phyloP scores from a whole-genome alignment of 176 grass and related monocot genomes.

The Phoenix roebelenii region DNA sequence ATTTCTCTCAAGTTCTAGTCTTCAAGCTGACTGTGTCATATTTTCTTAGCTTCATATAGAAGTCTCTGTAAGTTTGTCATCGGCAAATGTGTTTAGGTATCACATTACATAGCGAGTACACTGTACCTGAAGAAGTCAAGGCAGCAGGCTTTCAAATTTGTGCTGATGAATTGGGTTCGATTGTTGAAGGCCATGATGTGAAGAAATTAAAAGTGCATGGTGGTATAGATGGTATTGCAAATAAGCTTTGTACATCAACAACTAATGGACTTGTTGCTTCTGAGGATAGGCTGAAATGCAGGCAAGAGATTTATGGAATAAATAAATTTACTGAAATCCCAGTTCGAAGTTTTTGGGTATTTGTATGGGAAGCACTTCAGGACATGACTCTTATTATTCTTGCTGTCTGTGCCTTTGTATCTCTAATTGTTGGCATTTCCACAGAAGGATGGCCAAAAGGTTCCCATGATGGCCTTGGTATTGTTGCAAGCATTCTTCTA shows the following conservation, averaged over 20 bases:
- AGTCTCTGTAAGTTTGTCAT: not conserved
- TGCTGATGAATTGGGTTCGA: slow-evolving; percentile 63
- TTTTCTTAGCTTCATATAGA: no score
- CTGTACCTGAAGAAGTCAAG: slow-evolving; percentile 56
- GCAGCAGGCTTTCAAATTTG: slow-evolving; percentile 65
- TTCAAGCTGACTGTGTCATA: not conserved
- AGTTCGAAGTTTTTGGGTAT: slow-evolving; percentile 72
- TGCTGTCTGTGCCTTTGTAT: slow-evolving; percentile 56
- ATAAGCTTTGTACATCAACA: slow-evolving; percentile 64
- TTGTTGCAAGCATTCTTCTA: slow-evolving; percentile 75
- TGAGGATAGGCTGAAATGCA: slow-evolving; percentile 15
- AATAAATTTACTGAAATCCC: slow-evolving; percentile 71
- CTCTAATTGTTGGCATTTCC: slow-evolving; percentile 60
- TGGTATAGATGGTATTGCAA: slow-evolving; percentile 31
- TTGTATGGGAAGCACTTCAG: slow-evolving; percentile 84
- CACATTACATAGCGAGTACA: slow-evolving; percentile 45
- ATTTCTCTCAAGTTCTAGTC: not conserved
- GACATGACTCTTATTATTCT: slow-evolving; percentile 96
- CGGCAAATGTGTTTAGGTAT: slow-evolving; percentile 36
- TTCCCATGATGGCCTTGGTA: slow-evolving; percentile 81
- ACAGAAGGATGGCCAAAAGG: slow-evolving; percentile 97
- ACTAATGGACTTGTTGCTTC: slow-evolving; percentile 40
- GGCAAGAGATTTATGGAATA: slow-evolving; percentile 53
- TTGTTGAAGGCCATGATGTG: slow-evolving; percentile 81
- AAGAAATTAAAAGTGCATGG: slow-evolving; percentile 68